phyloP scores from a whole-genome alignment of 768 basidiomycete genomes.

The Phallus indusiatus region DNA sequence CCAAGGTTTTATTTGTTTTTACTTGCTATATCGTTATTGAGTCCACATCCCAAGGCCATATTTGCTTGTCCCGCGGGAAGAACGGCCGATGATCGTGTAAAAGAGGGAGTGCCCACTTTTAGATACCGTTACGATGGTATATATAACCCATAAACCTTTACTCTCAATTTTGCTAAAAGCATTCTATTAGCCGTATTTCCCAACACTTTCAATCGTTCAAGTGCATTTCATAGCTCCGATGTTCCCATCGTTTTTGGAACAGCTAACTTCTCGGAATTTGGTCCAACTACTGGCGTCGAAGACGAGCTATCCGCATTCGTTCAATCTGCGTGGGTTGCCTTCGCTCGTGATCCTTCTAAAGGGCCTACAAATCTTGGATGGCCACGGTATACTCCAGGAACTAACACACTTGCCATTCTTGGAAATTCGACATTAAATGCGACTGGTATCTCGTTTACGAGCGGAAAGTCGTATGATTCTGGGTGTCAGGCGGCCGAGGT shows the following conservation, averaged over 20 bases:
- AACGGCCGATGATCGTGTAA: neutral
- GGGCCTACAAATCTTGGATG: slow-evolving; percentile 21
- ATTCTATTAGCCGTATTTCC: neutral
- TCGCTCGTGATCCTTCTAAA: slow-evolving; percentile 27
- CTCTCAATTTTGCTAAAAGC: neutral
- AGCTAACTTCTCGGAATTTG: neutral
- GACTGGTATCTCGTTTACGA: neutral
- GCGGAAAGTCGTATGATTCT: neutral
- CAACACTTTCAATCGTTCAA: neutral
- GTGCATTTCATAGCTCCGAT: slow-evolving; percentile 30
- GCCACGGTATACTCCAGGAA: slow-evolving; percentile 23
- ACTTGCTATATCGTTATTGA: too few species aligned
- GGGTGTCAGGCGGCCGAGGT: neutral
- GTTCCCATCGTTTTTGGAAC: slow-evolving; percentile 30
- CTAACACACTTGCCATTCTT: slow-evolving; percentile 15
- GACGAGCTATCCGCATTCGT: slow-evolving; percentile 25
- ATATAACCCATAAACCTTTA: too few species aligned
- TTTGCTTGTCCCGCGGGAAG: neutral
- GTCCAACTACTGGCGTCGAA: slow-evolving; percentile 14
- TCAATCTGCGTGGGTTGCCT: slow-evolving; percentile 32
- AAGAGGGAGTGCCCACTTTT: neutral
- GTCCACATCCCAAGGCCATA: neutral
- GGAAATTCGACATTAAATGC: neutral
- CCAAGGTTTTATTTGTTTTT: too few species aligned
- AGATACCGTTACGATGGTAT: neutral